phyloP scores from a whole-genome alignment of 106 monocot genomes.

The Dactylorhiza incarnata region DNA sequence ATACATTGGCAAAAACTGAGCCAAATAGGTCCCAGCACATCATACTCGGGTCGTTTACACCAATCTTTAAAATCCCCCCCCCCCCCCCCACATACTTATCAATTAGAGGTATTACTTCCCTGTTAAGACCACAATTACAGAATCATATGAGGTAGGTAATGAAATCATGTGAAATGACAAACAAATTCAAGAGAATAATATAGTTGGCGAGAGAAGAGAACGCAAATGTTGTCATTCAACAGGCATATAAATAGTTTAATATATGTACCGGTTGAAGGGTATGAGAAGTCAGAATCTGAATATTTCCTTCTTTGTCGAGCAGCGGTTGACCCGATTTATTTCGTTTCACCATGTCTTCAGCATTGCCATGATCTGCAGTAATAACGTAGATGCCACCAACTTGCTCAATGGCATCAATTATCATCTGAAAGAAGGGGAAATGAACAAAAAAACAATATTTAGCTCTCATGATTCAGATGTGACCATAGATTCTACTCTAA shows the following conservation, averaged over 20 bases:
- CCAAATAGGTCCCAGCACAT: no score
- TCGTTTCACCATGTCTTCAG: slow-evolving; percentile 72
- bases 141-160: no score
- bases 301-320: slow-evolving; percentile 42
- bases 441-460: not conserved
- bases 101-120: no score
- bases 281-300: slow-evolving; percentile 69
- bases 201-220: not conserved
- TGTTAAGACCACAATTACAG: no score
- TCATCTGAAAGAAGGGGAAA: slow-evolving; percentile 25
- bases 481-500: no score
- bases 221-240: not conserved
- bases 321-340: slow-evolving; percentile 46
- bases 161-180: not conserved
- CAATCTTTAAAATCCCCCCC: no score
- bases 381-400: slow-evolving; percentile 65
- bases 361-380: slow-evolving; percentile 81
- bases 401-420: slow-evolving; percentile 56
- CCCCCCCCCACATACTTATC: no score
- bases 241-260: not conserved
- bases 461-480: not conserved
- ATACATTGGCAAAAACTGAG: no score
- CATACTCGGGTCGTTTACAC: no score
- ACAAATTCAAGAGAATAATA: not conserved
- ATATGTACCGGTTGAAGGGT: slow-evolving; percentile 63